Evolutionary conservation across 352 stramenopile genomes (phyloP), one percentile per base, ranked within the genome.

Genomic region (Phytophthora melonis): DNA sequence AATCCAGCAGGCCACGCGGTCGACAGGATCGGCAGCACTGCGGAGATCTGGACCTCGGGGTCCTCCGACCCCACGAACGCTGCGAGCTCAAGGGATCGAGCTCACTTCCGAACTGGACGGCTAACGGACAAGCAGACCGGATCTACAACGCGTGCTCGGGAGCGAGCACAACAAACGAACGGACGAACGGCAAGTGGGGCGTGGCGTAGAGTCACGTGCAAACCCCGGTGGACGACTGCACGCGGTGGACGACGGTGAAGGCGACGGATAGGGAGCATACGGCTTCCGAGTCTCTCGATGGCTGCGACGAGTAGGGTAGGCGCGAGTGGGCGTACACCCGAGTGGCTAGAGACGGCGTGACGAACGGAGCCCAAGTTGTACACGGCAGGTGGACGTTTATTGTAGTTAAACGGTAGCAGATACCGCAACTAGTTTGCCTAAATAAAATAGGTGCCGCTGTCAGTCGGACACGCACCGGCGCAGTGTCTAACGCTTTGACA

Each of bases 221-320:
- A 2, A 18, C 10, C 39, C 18, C 39, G 39, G 39, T 47, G 14
- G 19, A 16, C 47, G 19, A 54, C 47, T 54, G 27, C 47, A 54
- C 47, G 47, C 47, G 14, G 47, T 54, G 47, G 47, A 27, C 47
- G 47, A 54, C 47, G 47, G 47, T 10, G 18, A n/a, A 54, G n/a
- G 47, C 27, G n/a, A 27, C n/a, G 47, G 47, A 54, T 10, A 54
- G 47, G 47, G 4, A 27, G 47, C n/a, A 54, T 6, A 1, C 27
- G 47, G n/a, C n/a, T n/a, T n/a, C n/a, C n/a, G n/a, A n/a, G n/a
- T n/a, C n/a, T n/a, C n/a, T n/a, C n/a, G n/a, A n/a, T n/a, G n/a
- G n/a, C n/a, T n/a, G n/a, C n/a, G n/a, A n/a, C n/a, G n/a, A n/a
- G n/a, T n/a, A n/a, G n/a, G n/a, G n/a, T n/a, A n/a, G n/a, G n/a